phyloP scores from a whole-genome alignment of 2,329 filamentous ascomycete species.

The Xylaria sp. region DNA sequence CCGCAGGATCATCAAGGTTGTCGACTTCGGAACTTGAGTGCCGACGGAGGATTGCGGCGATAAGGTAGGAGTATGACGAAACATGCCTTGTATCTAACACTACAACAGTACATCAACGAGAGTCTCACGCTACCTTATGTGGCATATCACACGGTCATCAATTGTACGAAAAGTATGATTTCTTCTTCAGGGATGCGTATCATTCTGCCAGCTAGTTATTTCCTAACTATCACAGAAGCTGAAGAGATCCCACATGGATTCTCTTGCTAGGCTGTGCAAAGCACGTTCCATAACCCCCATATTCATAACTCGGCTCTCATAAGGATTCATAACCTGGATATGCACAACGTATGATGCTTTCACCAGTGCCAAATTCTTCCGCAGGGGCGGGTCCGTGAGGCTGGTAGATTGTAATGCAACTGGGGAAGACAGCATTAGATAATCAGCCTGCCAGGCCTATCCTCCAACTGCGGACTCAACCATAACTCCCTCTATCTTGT shows the following conservation, averaged over 20 bases:
- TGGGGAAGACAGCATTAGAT: conserved; percentile 7
- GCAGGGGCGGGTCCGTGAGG: background rate
- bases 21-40: background rate
- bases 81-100: background rate
- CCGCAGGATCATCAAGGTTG: background rate
- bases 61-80: background rate
- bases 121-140: background rate
- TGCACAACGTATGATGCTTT: background rate
- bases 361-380: background rate
- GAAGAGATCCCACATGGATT: conserved; percentile 3
- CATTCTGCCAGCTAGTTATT: conserved; percentile 25
- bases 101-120: background rate
- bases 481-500: conserved; percentile 37
- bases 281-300: conserved; percentile 19
- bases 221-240: conserved; percentile 4
- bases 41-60: background rate
- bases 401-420: background rate
- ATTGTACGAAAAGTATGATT: background rate
- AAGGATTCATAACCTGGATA: conserved; percentile 10
- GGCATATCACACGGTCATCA: background rate
- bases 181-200: background rate
- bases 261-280: conserved; percentile 15
- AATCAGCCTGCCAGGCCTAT: background rate
- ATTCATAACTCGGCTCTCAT: conserved; percentile 16
- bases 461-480: background rate